Conservation (phyloP, 169 alveolate species). For the Eimeria praecox region DNA sequence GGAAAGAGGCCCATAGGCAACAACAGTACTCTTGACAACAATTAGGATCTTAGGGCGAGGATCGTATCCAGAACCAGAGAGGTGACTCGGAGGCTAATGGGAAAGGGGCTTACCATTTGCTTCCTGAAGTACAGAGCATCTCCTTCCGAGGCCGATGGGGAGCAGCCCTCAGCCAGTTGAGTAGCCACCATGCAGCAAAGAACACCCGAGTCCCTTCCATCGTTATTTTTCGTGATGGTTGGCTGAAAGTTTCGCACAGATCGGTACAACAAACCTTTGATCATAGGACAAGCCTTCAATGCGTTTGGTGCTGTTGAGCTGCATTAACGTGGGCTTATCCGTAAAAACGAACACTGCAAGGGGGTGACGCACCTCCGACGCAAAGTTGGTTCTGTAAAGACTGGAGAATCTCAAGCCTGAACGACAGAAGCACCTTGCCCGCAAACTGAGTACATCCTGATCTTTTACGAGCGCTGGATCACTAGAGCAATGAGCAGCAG, state of each 20-base stretch:
- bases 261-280: not conserved
- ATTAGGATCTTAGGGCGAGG: not conserved
- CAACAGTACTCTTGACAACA: not conserved
- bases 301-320: too few relatives aligned
- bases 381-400: conserved; percentile 31
- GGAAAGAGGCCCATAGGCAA: not conserved
- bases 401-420: conserved; percentile 30
- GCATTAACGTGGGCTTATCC: not conserved
- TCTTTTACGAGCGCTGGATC: not conserved
- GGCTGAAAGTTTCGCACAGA: conserved; percentile 20
- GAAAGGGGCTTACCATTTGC: not conserved
- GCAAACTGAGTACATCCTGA: not conserved
- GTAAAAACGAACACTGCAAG: not conserved
- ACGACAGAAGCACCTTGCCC: not conserved
- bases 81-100: not conserved
- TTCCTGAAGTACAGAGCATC: conserved; percentile 37
- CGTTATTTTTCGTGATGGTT: not conserved
- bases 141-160: conserved; percentile 2
- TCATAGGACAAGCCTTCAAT: not conserved
- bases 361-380: conserved; percentile 43
- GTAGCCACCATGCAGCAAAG: conserved; percentile 73
- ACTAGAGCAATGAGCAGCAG: not conserved
- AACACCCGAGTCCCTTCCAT: conserved; percentile 49
- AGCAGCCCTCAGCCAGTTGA: conserved; percentile 59
- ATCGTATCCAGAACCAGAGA: not conserved